phyloP scores from a whole-genome alignment of 2,329 filamentous ascomycete genomes.

The Kalmusia sp. region DNA sequence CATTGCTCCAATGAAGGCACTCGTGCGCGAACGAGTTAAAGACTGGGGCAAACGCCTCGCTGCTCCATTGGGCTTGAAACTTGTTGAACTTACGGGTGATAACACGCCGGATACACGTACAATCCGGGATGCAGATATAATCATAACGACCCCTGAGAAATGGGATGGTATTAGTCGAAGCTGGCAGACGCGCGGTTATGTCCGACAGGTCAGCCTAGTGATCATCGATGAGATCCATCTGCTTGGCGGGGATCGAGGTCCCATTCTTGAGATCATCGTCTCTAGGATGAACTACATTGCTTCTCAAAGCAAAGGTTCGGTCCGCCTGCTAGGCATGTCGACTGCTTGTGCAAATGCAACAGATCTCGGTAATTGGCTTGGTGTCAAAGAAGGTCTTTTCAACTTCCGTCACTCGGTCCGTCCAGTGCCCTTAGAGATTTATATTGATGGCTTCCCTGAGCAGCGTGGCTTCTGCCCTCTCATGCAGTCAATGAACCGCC shows the following conservation, averaged over 20 bases:
- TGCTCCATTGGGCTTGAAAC: conserved; percentile 80
- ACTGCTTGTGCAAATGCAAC: conserved; percentile 96
- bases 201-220: conserved; percentile 91
- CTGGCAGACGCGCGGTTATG: conserved; percentile 97
- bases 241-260: conserved; percentile 93
- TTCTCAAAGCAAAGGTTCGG: conserved; percentile 86
- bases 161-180: conserved; percentile 99
- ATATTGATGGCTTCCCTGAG: conserved; percentile 96
- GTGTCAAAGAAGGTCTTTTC: conserved; percentile 92
- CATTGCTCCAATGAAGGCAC: conserved; percentile 98
- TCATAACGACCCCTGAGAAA: conserved; percentile 99
- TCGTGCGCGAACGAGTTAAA: conserved; percentile 93
- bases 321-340: conserved; percentile 96
- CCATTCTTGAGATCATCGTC: conserved; percentile 97
- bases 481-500: conserved; percentile 99
- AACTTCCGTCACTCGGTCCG: conserved; percentile 98
- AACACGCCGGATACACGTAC: conserved; percentile 97
- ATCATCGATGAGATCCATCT: conserved; percentile 99
- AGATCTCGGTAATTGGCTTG: conserved; percentile 94
- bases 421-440: conserved; percentile 93
- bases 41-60: conserved; percentile 90
- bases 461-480: conserved; percentile 93
- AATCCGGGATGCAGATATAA: conserved; percentile 94
- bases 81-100: conserved; percentile 96
- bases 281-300: conserved; percentile 98